Base-by-base conservation (phyloP, 2,329 filamentous ascomycete genomes). In the Colletotrichum tabaci region DNA sequence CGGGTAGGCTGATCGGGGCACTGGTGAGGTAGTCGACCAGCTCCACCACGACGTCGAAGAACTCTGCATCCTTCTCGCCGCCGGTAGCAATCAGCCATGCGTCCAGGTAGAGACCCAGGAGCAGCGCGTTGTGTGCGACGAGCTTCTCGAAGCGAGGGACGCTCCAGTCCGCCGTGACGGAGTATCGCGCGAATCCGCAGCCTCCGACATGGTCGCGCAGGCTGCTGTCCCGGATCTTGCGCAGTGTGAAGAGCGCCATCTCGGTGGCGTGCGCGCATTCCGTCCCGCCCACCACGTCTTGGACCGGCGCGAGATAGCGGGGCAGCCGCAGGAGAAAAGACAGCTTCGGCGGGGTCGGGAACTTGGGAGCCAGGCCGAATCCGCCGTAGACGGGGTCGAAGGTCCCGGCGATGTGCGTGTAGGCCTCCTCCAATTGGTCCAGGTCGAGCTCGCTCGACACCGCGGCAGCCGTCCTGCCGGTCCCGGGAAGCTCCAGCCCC, bases 91-190 rank as follows among this genome's bases (percentile, higher is more conserved):
- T 83, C 16, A 94, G 87, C 86, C 95, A 98, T 0, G 94, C 95
- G 77, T 98, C 95, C 8, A 97, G 87, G 77, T 96, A 98, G 8
- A 96, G 87, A 30, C 92, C 89, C 2, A 99, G 84, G 1, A 98
- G 87, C 75, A 98, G 92, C 0, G 94, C 92, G 77, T 99, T 97
- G 78, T 98, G 96, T 66, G 94, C 95, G 12, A 98, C 89, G 88
- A 98, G 95, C 85, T 98, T 98, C 84, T 99, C 96, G 77, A 98
- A 99, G 80, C 98, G 95, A 13, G 96, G 96, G 57, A 98, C 85
- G 74, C 93, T 94, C 96, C 96, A 99, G 82, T 98, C 94, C 16
- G 91, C 86, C 0, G 96, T 98, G 9, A 97, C 93, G 16, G 94
- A 97, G 79, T 97, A 98, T 62, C 96, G 90, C 46, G 87, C 83